Evolutionary conservation across 257 asterid genomes (phyloP).

Genomic region (Forsythia viridissima): DNA sequence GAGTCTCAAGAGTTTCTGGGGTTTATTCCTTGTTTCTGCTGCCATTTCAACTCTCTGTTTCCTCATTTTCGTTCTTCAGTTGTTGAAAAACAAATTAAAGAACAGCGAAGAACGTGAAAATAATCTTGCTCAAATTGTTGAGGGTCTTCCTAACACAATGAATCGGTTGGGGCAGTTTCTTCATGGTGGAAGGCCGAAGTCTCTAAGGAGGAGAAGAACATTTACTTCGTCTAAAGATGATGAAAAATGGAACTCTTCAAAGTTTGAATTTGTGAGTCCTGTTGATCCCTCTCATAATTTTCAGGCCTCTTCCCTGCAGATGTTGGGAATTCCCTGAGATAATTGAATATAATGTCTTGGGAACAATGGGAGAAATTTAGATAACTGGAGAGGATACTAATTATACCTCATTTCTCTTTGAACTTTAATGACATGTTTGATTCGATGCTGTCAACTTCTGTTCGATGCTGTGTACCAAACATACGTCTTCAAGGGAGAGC

Average conservation of each 20-base stretch:
- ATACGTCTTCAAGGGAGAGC: neutral
- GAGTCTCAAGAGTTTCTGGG: constrained; percentile 41
- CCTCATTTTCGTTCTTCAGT: constrained; percentile 19
- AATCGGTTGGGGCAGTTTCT: neutral
- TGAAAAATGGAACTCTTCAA: neutral
- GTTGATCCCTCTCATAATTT: neutral
- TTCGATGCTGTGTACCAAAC: neutral
- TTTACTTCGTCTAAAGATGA: neutral
- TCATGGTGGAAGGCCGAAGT: neutral
- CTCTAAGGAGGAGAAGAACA: neutral
- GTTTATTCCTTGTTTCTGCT: constrained; percentile 32
- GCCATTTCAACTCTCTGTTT: constrained; percentile 32
- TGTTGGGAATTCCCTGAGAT: neutral
- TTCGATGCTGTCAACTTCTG: neutral
- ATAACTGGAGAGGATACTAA: neutral
- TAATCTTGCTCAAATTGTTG: neutral
- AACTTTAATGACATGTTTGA: neutral
- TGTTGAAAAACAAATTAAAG: neutral
- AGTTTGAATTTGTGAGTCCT: neutral
- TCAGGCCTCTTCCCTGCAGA: neutral
- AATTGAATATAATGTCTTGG: neutral
- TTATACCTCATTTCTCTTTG: neutral
- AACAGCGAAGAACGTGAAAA: neutral
- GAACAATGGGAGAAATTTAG: neutral
- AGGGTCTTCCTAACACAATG: neutral